phyloP scores from a whole-genome alignment of 2,329 filamentous ascomycete genomes.

The Clonostachys sp. region DNA sequence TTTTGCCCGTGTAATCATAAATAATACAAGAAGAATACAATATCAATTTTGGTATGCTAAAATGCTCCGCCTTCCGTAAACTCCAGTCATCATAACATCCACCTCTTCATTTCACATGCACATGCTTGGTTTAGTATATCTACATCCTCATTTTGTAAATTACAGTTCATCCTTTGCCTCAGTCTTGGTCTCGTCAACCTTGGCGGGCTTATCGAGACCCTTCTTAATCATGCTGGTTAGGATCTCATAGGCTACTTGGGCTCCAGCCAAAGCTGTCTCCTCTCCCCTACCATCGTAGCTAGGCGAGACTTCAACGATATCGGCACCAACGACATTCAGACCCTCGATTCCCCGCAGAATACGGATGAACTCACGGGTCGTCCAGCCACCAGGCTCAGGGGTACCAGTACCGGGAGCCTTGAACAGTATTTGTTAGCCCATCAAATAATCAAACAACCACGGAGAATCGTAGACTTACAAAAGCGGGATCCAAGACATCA shows the following conservation, averaged over 20 bases:
- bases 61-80: too few relatives aligned
- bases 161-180: constrained; percentile 3
- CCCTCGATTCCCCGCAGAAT: constrained; percentile 66
- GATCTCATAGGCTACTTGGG: constrained; percentile 84
- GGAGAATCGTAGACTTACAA: constrained; percentile 6
- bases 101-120: too few relatives aligned
- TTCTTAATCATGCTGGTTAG: constrained; percentile 64
- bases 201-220: constrained; percentile 17
- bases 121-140: too few relatives aligned
- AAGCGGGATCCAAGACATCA: constrained; percentile 28
- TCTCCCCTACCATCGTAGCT: constrained; percentile 79
- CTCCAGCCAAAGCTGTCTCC: constrained; percentile 76
- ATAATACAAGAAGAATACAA: too few relatives aligned
- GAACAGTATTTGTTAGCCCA: constrained; percentile 1
- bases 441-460: too few relatives aligned
- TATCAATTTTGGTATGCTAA: too few relatives aligned
- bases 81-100: too few relatives aligned
- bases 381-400: constrained; percentile 73
- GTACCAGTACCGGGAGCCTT: constrained; percentile 65
- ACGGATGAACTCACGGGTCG: constrained; percentile 66
- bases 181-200: constrained; percentile 6
- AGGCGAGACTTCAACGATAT: constrained; percentile 74
- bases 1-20: too few relatives aligned
- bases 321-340: constrained; percentile 64
- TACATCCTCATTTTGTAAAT: too few relatives aligned